phyloP scores from a whole-genome alignment of 768 basidiomycete genomes.

The Strobilomyces confusus region DNA sequence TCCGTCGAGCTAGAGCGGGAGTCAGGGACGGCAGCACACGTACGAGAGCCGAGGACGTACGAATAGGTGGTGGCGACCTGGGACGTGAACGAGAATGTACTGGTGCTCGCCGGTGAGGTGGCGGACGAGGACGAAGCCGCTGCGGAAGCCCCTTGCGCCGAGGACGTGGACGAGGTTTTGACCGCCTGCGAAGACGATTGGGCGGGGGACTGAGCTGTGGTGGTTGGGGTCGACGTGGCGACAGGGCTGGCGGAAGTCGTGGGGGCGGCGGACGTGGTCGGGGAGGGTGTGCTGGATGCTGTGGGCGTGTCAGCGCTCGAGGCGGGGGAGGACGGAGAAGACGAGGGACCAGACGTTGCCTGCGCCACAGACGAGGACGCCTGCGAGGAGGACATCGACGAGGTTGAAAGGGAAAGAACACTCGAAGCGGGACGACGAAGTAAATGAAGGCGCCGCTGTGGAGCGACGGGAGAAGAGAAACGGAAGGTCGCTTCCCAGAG shows the following conservation, averaged over 20 bases:
- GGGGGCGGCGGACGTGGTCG: background rate
- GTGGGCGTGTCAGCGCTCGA: slow-evolving; percentile 17
- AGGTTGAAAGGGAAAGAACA: background rate
- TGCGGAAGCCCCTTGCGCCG: background rate
- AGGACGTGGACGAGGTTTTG: background rate
- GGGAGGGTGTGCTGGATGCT: background rate
- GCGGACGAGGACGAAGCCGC: background rate
- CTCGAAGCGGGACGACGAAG: background rate
- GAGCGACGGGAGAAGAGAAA: background rate
- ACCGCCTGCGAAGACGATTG: background rate
- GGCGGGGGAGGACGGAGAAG: background rate
- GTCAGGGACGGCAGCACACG: background rate
- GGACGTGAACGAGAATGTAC: slow-evolving; percentile 13
- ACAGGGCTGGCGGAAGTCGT: slow-evolving; percentile 7
- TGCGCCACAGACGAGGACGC: background rate
- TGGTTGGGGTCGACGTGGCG: background rate
- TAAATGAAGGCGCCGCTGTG: background rate
- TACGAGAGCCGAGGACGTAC: slow-evolving; percentile 14
- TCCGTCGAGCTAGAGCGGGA: slow-evolving; percentile 19
- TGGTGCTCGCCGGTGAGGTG: background rate
- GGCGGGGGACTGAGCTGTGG: background rate
- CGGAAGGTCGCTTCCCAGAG: no score
- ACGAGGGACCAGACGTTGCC: slow-evolving; percentile 11
- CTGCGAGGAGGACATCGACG: slow-evolving; percentile 20
- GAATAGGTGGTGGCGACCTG: slow-evolving; percentile 11